Base-by-base conservation (phyloP, 768 basidiomycete species). In the Mrakia gelida region DNA sequence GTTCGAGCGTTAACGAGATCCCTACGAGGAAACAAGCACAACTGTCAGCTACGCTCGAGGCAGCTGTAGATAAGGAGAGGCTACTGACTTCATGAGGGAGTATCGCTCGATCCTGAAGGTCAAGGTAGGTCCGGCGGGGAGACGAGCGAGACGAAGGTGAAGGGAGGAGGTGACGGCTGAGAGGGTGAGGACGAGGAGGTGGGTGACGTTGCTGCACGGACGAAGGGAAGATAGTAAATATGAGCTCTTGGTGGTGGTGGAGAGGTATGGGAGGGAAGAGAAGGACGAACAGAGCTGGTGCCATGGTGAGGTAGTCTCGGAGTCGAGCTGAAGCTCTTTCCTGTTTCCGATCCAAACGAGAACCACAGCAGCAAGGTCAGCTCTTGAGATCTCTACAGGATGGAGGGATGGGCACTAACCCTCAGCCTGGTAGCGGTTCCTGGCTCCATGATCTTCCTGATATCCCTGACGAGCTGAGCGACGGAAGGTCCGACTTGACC, bases 401-500 rank as follows among this genome's bases (percentile, higher is more conserved):
- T 16, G 32, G 16, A 67, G 67, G 8, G 30, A 2, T 16, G 54
- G 86, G 16, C 26, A 82, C 86, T 80, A 80, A 96, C 95, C 85
- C 87, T 90, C n/a, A 99, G 88, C 71, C 97, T 88, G 80, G 91
- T 91, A 28, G 96, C 97, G 21, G 97, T 99, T 82, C 98, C 94
- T 79, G 97, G 97, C 84, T 99, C 97, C 93, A 99, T 93, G 79
- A 97, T 93, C 85, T 93, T 92, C 82, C 97, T 88, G 82, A 97
- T 86, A 85, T 99, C 96, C 76, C 92, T 89, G 28, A 98, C 95
- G 54, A 99, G 91, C 82, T 95, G 93, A 7, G 90, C 86, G 76
- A 98, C 86, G 11, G 93, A 94, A 71, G 88, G 87, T 28, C 97
- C 96, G 43, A 98, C 95, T 77, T 91, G 90, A 59, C 97, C 97